Percentiles rank a stretch among this genome's conserved stretches.
Conservation (phyloP, 2,329 filamentous ascomycete species). For the Sporothrix globosa region DNA sequence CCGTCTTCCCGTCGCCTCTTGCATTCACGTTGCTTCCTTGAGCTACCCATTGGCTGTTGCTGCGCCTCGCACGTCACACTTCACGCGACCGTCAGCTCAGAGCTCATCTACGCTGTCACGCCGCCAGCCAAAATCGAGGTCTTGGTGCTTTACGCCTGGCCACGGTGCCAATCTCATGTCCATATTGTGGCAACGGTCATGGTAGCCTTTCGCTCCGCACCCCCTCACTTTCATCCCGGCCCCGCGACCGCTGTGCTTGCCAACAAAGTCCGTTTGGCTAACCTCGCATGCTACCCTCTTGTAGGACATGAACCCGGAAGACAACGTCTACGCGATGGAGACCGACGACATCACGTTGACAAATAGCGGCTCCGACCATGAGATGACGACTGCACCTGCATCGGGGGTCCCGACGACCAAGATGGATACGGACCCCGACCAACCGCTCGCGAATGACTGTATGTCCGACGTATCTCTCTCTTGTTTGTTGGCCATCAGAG, state of each 20-base stretch:
- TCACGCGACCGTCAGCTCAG: background rate
- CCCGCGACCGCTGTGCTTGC: background rate
- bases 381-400: slow-evolving; percentile 58
- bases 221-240: background rate
- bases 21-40: background rate
- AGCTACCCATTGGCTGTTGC: slow-evolving; percentile 6
- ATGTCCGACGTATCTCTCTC: slow-evolving; percentile 40
- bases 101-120: background rate
- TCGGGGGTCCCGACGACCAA: slow-evolving; percentile 57
- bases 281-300: slow-evolving; percentile 43
- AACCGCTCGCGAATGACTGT: slow-evolving; percentile 59
- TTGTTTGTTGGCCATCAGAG: background rate
- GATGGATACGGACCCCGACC: slow-evolving; percentile 52
- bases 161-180: no score
- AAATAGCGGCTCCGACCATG: slow-evolving; percentile 52
- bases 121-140: background rate
- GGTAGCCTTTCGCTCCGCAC: background rate
- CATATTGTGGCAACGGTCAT: background rate
- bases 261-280: slow-evolving; percentile 28
- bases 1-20: background rate
- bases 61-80: slow-evolving; percentile 9
- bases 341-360: slow-evolving; percentile 56
- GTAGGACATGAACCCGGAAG: slow-evolving; percentile 48
- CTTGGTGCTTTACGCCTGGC: background rate
- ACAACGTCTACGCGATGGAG: slow-evolving; percentile 60